Conservation (phyloP, 352 stramenopile genomes). For the Globisporangium lucens region DNA sequence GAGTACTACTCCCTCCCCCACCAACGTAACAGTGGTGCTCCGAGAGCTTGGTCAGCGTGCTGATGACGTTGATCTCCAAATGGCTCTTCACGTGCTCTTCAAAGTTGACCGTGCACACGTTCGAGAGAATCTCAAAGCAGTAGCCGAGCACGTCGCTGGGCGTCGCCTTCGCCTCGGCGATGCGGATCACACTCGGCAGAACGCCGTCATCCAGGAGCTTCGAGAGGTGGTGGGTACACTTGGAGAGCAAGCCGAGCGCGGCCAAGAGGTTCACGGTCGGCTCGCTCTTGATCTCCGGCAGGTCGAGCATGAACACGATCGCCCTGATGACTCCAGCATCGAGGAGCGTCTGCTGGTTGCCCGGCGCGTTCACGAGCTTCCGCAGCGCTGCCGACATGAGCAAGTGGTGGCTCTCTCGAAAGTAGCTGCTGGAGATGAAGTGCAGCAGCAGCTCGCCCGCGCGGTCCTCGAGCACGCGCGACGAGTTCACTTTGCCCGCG, state of each 20-base stretch:
- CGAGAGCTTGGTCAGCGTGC: constrained; percentile 64
- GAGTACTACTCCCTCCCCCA: background rate
- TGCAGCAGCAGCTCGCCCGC: constrained; percentile 49
- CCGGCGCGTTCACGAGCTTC: constrained; percentile 62
- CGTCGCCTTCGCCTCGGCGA: constrained; percentile 35
- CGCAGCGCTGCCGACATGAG: constrained; percentile 49
- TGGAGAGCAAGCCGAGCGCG: constrained; percentile 47
- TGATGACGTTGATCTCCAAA: constrained; percentile 67
- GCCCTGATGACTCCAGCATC: constrained; percentile 35
- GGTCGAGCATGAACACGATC: constrained; percentile 46
- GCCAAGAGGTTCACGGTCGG: constrained; percentile 48
- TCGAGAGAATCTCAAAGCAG: constrained; percentile 77
- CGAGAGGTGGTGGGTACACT: constrained; percentile 35
- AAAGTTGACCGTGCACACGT: constrained; percentile 60
- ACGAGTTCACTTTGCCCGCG: constrained; percentile 64
- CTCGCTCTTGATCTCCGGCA: constrained; percentile 24
- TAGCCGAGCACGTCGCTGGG: constrained; percentile 32
- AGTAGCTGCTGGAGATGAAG: constrained; percentile 44
- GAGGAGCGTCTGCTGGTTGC: constrained; percentile 53
- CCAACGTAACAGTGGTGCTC: constrained; percentile 34
- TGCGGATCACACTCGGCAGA: constrained; percentile 42
- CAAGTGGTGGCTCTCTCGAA: constrained; percentile 33
- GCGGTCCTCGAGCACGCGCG: constrained; percentile 49
- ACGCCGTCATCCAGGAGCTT: constrained; percentile 50
- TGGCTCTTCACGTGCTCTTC: constrained; percentile 34